Base-by-base conservation (phyloP, 495 filamentous ascomycete genomes). In the Pseudevernia furfuracea region DNA sequence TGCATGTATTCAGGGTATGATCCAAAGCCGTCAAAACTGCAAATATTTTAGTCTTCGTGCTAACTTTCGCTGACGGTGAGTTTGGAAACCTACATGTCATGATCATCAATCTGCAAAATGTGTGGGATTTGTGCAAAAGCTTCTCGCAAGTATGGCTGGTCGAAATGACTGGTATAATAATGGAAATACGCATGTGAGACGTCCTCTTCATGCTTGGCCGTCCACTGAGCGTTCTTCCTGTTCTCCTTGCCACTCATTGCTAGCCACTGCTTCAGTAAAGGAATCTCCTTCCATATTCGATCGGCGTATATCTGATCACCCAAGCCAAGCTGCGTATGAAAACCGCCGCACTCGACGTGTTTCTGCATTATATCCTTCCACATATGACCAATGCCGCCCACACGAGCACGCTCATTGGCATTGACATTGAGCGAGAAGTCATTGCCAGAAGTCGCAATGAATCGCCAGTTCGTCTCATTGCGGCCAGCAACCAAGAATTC, bases 351-450 rank as follows among this genome's bases (percentile, higher is more conserved):
- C 69, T 98, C 94, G 48, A 89, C 84, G 73, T 98, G 95, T 80
- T 96, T 97, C 74, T 96, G 92, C 75, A 98, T 84, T 38, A 98
- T 91, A 71, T 98, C 94, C 68, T 96, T 96, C 94, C 94, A 98
- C 94, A 98, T 96, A 72, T 90, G 91, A 0, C 91, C 90, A 11
- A 92, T 81, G 1, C 94, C 94, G 32, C 95, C 95, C 3, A 97
- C 79, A 57, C 87, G 87, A 60, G 85, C 81, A 23, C 92, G 85
- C 71, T 97, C 94, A 70, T 87, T 90, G 60, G 90, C 85, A 68
- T 85, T 91, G 1, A 96, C 92, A 66, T 86, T 88, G 36, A 96
- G 79, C 3, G 89, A 86, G 75, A 97, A 98, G 72, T 97, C 94
- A 70, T 97, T 97, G 14, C 92, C 92, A 6, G 90, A 95, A 60